Evolutionary conservation across 164 flowering plant genomes (phyloP).

Genomic region (Magnolia officinalis): DNA sequence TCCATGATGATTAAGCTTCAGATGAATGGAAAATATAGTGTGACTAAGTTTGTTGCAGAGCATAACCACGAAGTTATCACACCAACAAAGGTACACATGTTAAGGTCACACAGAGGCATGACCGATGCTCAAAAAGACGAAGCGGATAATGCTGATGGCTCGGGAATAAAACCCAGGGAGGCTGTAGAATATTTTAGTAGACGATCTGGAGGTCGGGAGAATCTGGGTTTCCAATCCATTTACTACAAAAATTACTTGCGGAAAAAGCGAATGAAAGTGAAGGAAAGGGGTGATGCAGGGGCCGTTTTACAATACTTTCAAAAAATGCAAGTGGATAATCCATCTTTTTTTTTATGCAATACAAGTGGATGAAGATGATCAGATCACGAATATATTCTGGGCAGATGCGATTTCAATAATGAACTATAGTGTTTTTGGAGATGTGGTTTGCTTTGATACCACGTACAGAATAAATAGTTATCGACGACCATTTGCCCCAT

Average conservation of each 20-base stretch:
- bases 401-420: conserved; percentile 12
- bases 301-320: conserved; percentile 8
- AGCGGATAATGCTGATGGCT: not conserved
- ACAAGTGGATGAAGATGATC: conserved; percentile 15
- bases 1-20: not conserved
- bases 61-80: not conserved
- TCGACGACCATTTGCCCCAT: not conserved
- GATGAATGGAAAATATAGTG: not conserved
- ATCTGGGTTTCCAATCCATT: not conserved
- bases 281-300: not conserved
- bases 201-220: not conserved
- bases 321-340: conserved; percentile 8
- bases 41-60: not conserved
- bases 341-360: conserved; percentile 11
- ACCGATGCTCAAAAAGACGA: no score
- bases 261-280: not conserved
- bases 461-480: not conserved
- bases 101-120: not conserved
- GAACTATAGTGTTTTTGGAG: conserved; percentile 18
- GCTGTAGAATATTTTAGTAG: not conserved
- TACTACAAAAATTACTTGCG: not conserved
- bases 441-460: no score
- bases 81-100: not conserved
- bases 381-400: conserved; percentile 17
- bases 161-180: not conserved